phyloP scores from a whole-genome alignment of 495 filamentous ascomycete genomes.

The Penicillium odoratum region DNA sequence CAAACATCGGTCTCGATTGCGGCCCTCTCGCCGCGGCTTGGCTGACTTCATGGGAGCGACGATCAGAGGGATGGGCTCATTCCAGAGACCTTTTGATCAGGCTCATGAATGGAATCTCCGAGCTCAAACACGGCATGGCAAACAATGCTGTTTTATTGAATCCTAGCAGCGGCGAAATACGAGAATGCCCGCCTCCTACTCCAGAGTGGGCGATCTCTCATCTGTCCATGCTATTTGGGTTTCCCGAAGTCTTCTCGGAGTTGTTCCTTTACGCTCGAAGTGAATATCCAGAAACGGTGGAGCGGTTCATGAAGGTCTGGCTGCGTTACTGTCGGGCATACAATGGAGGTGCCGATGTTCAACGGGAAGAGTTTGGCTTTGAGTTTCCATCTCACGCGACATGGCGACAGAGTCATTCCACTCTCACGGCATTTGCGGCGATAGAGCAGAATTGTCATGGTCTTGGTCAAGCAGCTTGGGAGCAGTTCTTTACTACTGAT shows the following conservation, averaged over 20 bases:
- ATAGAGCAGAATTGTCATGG: conserved; percentile 6
- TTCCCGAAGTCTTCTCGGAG: conserved; percentile 23
- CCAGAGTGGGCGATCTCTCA: conserved; percentile 25
- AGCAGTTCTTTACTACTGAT: conserved; percentile 22
- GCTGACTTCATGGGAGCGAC: conserved; percentile 46
- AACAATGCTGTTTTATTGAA: conserved; percentile 25
- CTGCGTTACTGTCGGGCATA: conserved; percentile 25
- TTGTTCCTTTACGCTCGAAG: conserved; percentile 14
- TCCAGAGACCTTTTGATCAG: conserved; percentile 15
- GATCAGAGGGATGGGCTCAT: conserved; percentile 17
- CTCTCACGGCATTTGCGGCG: conserved; percentile 22
- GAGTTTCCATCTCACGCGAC: conserved; percentile 19
- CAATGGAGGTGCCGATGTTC: conserved; percentile 18
- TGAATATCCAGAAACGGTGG: conserved; percentile 4
- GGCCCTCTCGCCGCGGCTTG: conserved; percentile 42
- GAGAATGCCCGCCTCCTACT: conserved; percentile 22
- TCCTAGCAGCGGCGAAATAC: conserved; percentile 19
- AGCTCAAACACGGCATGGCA: conserved; percentile 21
- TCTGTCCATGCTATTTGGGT: conserved; percentile 27
- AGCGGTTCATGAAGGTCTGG: conserved; percentile 17
- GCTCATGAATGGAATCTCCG: conserved; percentile 20
- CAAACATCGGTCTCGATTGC: conserved; percentile 47
- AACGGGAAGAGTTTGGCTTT: conserved; percentile 23
- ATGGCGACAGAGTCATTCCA: conserved; percentile 25
- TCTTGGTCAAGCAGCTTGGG: conserved; percentile 15